phyloP scores from a whole-genome alignment of 305 asterid species.

The Solanum hybrid region DNA sequence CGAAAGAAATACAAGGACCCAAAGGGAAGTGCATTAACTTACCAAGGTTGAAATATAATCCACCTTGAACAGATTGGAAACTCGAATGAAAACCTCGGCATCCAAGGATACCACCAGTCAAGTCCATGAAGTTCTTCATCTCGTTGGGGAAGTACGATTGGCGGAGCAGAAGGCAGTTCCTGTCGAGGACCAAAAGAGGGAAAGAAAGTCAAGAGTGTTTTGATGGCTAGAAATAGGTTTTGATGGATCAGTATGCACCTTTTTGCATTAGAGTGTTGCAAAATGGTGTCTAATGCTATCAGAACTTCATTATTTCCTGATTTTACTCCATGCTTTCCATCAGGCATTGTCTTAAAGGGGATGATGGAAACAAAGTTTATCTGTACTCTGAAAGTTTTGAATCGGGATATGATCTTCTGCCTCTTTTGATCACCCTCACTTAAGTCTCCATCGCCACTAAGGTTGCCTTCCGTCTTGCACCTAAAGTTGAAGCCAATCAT shows the following conservation, averaged over 20 bases:
- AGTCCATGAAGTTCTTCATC: slow-evolving; percentile 22
- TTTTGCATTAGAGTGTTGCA: not conserved
- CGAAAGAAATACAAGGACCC: not conserved
- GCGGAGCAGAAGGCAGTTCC: slow-evolving; percentile 28
- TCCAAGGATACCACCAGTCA: slow-evolving; percentile 32
- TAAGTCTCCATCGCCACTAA: not conserved
- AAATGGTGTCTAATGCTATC: slow-evolving; percentile 4
- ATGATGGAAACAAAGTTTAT: not conserved
- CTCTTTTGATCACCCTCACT: slow-evolving; percentile 10
- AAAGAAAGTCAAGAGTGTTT: not conserved
- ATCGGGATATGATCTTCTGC: slow-evolving; percentile 1
- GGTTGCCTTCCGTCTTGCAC: not conserved
- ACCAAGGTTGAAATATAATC: slow-evolving; percentile 33
- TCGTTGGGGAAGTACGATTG: slow-evolving; percentile 27
- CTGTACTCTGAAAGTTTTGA: slow-evolving; percentile 3
- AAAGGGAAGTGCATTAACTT: not conserved
- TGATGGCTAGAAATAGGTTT: not conserved
- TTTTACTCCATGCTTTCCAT: not conserved
- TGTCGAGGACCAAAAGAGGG: not conserved
- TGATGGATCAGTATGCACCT: not conserved
- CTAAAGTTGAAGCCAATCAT: not conserved
- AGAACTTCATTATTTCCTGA: not conserved
- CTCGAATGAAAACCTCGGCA: slow-evolving; percentile 31
- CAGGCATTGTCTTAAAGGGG: not conserved
- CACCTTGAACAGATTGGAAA: slow-evolving; percentile 27